A percentile compares a stretch with the other conserved stretches of the same genome.
Conservation (phyloP, 805 yeast species). For the Candida lessepsii region DNA sequence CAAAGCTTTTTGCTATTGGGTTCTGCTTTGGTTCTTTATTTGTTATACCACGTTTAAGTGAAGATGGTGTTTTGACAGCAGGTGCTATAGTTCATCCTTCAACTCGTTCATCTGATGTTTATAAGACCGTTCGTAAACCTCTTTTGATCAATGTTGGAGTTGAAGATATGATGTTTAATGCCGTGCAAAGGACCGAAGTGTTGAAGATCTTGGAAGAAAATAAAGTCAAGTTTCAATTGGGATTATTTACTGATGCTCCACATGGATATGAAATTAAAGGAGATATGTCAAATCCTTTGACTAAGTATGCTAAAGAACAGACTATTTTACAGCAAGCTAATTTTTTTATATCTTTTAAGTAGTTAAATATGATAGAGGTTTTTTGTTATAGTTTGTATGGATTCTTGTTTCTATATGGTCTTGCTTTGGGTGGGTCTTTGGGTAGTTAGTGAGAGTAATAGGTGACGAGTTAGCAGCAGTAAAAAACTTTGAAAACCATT, state of each 20-base stretch:
- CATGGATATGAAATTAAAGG: conserved; percentile 84
- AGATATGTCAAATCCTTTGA: conserved; percentile 45
- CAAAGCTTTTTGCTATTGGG: conserved; percentile 17
- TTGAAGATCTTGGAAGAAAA: conserved; percentile 50
- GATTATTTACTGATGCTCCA: conserved; percentile 54
- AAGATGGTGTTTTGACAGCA: conserved; percentile 44
- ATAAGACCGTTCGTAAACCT: conserved; percentile 52
- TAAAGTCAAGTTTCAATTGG: conserved; percentile 54
- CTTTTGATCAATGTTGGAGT: conserved; percentile 71
- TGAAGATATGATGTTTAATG: conserved; percentile 55
- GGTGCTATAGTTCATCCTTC: conserved; percentile 84
- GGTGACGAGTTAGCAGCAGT: no score
- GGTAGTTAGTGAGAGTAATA: no score
- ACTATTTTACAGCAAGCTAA: conserved; percentile 46
- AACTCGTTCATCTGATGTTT: conserved; percentile 60
- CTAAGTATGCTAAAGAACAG: conserved; percentile 65
- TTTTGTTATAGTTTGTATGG: no score
- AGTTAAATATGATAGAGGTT: no score
- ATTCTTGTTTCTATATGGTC: neutral
- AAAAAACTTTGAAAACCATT: no score
- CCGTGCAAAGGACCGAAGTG: conserved; percentile 58
- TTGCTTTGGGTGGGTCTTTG: neutral
- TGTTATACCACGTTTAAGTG: conserved; percentile 28
- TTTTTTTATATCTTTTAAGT: conserved; percentile 6
- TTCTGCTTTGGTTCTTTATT: conserved; percentile 25